Base-by-base conservation (phyloP, 163 green algal species). In the Volvox carteri region DNA sequence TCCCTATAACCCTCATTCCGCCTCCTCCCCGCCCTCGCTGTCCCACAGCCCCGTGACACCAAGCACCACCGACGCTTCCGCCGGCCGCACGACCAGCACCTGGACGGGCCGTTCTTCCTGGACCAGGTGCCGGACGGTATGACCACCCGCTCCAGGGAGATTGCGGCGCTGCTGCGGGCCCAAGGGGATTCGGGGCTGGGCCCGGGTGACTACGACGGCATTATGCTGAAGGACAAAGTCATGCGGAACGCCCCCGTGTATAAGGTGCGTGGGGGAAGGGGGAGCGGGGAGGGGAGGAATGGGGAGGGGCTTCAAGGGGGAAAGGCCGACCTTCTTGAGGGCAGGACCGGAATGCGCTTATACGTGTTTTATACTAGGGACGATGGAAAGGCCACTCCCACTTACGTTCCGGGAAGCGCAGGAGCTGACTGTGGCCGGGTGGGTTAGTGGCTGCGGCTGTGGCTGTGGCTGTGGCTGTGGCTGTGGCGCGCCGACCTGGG, bases 101-200 rank as follows among this genome's bases (percentile, higher is more conserved):
- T 87, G 1, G 90, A 93, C 62, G 90, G 90, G 0, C 90, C 90
- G 21, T 92, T 92, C 67, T 74, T 92, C 44, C 85, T 86, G 52
- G 54, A 89, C 46, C 65, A 83, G 37, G 16, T 89, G 68, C 52
- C 84, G 9, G 70, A 75, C 70, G 84, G 84, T 39, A 62, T 37
- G 23, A 52, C 33, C 62, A 93, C 90, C 0, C 74, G 90, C 28
- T 48, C 50, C 65, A 90, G 84, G 77, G 90, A 93, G 86, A 91
- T 93, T 12, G 76, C 75, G 1, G 44, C 65, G 44, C 23, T 77
- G 3, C 28, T 93, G 2, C 56, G 48, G 14, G 25, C 30, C 2
- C 30, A 44, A 23, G 42, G 56, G 9, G 81, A 93, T 67, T 85
- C 73, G 42, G 90, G 85, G 50, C 33, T 91, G 42, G 90, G 78